phyloP scores from a whole-genome alignment of 2,329 filamentous ascomycete genomes.

The Bipolaris victoriae region DNA sequence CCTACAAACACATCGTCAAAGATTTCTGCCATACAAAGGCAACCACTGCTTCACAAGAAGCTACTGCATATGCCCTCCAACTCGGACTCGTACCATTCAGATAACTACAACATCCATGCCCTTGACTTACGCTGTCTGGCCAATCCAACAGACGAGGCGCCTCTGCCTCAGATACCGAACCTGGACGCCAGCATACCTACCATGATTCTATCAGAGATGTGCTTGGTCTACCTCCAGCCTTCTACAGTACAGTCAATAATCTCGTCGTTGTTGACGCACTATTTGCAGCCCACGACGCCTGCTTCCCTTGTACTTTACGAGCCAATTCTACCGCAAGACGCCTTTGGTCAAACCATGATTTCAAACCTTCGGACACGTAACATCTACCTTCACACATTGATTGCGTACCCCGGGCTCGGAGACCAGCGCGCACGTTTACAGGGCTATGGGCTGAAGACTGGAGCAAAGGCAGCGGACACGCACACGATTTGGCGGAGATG shows the following conservation, averaged over 20 bases:
- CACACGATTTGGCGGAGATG: conserved; percentile 78
- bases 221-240: conserved; percentile 83
- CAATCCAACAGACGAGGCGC: conserved; percentile 18
- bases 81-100: conserved; percentile 54
- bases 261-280: conserved; percentile 43
- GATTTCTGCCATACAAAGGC: conserved; percentile 52
- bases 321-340: conserved; percentile 79
- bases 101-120: conserved; percentile 61
- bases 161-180: conserved; percentile 45
- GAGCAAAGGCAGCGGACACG: conserved; percentile 65
- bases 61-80: conserved; percentile 26
- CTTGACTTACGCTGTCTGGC: conserved; percentile 72
- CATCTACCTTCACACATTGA: conserved; percentile 83
- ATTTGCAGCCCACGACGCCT: conserved; percentile 54
- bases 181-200: conserved; percentile 71
- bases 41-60: conserved; percentile 38
- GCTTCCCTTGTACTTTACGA: conserved; percentile 81
- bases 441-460: conserved; percentile 67
- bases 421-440: conserved; percentile 73
- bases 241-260: conserved; percentile 69
- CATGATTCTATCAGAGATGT: conserved; percentile 91
- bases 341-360: conserved; percentile 92
- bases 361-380: conserved; percentile 82
- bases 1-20: conserved; percentile 73
- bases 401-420: conserved; percentile 69